Base-by-base conservation (phyloP, 2,329 filamentous ascomycete species). In the Fusarium phyllophilum region DNA sequence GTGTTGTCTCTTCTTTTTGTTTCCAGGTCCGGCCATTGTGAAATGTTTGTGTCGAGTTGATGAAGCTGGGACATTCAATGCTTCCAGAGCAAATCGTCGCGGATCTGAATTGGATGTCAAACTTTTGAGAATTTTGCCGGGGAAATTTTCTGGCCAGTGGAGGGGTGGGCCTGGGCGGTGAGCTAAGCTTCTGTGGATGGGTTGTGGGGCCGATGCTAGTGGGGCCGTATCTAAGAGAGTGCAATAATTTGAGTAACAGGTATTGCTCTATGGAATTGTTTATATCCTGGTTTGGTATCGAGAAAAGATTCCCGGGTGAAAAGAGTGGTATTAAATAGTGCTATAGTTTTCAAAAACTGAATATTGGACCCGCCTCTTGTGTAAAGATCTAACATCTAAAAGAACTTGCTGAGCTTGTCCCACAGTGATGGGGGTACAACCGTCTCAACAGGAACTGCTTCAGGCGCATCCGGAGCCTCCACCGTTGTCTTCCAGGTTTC, bases 401-500 rank as follows among this genome's bases (percentile, higher is more conserved):
- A 69, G 62, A 73, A 75, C 39, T 68, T 70, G 48, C 62, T 72
- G 46, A 86, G 74, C 72, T 80, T 85, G 41, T 85, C 82, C 87
- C 88, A 89, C 38, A 89, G 82, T 1, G 86, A 85, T 8, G 71
- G 68, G 18, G 76, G 46, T n/a, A 75, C 65, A 36, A 79, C 82
- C 15, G 77, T 78, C 14, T 66, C 54, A 26, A 46, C 52, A n/a
- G 78, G 77, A 38, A 75, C 75, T 18, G 72, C 75, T n/a, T 74
- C 66, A 68, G 75, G 77, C 10, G 68, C 49, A 11, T 75, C 76
- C 12, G 85, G 83, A 13, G 88, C 86, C 1, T 86, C 85, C 18
- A 90, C 77, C 5, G 90, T 77, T 0, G 86, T 89, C 64, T 90
- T 92, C 96, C 96, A 98, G 4, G 86, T 87, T 80, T 96, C 92